These are phyloP conservation scores for Malus hybrid DNA, from an alignment of 331 rosid species.

Conservation along the genomic window DNA sequence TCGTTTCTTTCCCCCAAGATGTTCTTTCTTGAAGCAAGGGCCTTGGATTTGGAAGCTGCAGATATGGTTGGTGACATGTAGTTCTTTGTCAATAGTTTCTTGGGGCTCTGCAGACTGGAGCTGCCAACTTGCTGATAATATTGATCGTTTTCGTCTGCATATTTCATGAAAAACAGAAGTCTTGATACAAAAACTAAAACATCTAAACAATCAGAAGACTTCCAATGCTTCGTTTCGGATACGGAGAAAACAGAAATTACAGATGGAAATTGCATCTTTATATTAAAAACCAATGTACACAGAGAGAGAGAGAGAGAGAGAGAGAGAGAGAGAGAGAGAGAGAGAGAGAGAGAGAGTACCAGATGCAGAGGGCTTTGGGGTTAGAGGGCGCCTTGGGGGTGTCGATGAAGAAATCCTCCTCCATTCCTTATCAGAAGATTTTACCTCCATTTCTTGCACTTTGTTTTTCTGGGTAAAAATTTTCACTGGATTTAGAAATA, in stretches of 20 bases:
- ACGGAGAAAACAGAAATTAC: not conserved
- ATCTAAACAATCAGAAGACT: not conserved
- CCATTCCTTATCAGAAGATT: not conserved
- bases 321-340: no score
- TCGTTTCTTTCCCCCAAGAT: constrained; percentile 30
- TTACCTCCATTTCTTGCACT: constrained; percentile 13
- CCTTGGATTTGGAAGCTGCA: constrained; percentile 29
- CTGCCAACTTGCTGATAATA: constrained; percentile 8
- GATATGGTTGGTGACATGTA: constrained; percentile 29
- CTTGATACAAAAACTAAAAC: not conserved
- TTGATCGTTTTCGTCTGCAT: constrained; percentile 24
- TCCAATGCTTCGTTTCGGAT: not conserved
- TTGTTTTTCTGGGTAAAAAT: not conserved
- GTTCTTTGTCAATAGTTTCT: constrained; percentile 15
- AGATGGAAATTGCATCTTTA: not conserved
- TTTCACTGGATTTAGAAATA: not conserved
- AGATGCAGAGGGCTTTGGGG: not conserved
- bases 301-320: not conserved
- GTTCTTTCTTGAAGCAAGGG: constrained; percentile 16
- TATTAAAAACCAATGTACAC: not conserved
- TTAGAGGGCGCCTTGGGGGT: not conserved
- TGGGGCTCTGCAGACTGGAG: constrained; percentile 6
- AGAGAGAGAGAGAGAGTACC: constrained; percentile 2
- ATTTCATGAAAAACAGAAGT: not conserved
- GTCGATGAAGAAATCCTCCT: not conserved